Evolutionary conservation across 2,329 filamentous ascomycete species (phyloP).

Genomic region (Emmonsiellopsis sp.): DNA sequence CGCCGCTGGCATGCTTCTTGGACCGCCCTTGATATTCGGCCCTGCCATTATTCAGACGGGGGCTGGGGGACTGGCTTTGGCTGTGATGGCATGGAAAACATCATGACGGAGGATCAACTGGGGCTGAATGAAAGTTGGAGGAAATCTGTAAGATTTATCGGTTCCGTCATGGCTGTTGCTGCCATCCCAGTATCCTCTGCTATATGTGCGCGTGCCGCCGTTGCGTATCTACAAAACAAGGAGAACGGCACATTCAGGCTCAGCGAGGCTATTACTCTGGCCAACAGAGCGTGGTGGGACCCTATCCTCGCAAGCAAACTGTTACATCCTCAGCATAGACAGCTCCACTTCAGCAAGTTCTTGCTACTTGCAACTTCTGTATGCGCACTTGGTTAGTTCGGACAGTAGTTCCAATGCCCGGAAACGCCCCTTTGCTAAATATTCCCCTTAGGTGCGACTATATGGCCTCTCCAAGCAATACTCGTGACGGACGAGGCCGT

Average conservation of each 20-base stretch:
- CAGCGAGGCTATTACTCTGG: slow-evolving; percentile 2
- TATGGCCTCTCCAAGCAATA: slow-evolving; percentile 5
- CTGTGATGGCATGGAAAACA: neutral
- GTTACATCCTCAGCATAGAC: neutral
- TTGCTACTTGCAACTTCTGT: slow-evolving; percentile 2
- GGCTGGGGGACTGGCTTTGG: neutral
- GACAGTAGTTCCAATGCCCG: neutral
- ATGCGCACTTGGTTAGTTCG: neutral
- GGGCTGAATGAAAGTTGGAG: neutral
- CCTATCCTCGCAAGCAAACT: neutral
- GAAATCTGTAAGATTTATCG: neutral
- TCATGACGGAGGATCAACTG: neutral
- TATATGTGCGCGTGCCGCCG: slow-evolving; percentile 6
- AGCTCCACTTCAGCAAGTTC: neutral
- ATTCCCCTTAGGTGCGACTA: neutral
- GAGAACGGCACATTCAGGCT: neutral
- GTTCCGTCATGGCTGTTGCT: slow-evolving; percentile 2
- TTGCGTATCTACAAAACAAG: slow-evolving; percentile 3
- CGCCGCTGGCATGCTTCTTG: neutral
- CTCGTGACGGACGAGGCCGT: neutral
- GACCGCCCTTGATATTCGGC: neutral
- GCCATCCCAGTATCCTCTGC: slow-evolving; percentile 2
- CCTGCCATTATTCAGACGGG: neutral
- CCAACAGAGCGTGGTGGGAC: slow-evolving; percentile 4
- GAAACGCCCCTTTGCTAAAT: neutral